Base-by-base conservation (phyloP, 305 asterid species). In the Fraxinus latifolia region DNA sequence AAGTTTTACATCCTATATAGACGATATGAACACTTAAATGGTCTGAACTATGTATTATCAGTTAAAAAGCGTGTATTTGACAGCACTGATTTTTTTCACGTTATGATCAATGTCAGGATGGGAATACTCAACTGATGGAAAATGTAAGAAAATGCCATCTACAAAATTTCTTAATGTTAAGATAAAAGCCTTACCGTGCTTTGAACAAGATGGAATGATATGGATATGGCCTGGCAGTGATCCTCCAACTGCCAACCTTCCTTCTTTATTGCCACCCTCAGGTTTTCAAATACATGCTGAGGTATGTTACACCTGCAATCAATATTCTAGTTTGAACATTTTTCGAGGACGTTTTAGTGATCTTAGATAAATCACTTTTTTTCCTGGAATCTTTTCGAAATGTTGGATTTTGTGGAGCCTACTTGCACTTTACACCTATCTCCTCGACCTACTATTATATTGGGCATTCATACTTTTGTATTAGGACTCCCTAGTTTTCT, bases 141-240 rank as follows among this genome's bases (percentile, higher is more conserved):
- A 93, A 79, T 94, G 98, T 67, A 90, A 94, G 89, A 94, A 94
- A 83, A 94, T 94, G 97, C 97, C 98, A 31, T 94, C 98, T 27
- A 94, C 98, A 23, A 93, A 84, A 87, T 50, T 85, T 31, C 86
- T 88, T 32, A 90, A 94, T 44, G 93, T 91, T 68, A 94, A 90
- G 87, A 90, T 94, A 80, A 93, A 70, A 82, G 87, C 98, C 33
- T 83, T 94, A 81, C 97, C 97, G n/a, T 94, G 98, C 90, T 90
- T 91, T 79, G 98, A 94, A 86, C 93, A 93, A 85, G 98, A 93
- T 25, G 97, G 96, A 1, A 85, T 94, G 92, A 91, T 94, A 82
- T 94, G 97, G 98, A 90, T 94, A 78, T 94, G 97, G 97, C 98
- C 97, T 3, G 98, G 98, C 80, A 85, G 82, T 80, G 93, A 91